These are phyloP conservation scores for Colletotrichum sansevieriae DNA, from an alignment of 2,329 filamentous ascomycete species.

Conservation along the genomic window DNA sequence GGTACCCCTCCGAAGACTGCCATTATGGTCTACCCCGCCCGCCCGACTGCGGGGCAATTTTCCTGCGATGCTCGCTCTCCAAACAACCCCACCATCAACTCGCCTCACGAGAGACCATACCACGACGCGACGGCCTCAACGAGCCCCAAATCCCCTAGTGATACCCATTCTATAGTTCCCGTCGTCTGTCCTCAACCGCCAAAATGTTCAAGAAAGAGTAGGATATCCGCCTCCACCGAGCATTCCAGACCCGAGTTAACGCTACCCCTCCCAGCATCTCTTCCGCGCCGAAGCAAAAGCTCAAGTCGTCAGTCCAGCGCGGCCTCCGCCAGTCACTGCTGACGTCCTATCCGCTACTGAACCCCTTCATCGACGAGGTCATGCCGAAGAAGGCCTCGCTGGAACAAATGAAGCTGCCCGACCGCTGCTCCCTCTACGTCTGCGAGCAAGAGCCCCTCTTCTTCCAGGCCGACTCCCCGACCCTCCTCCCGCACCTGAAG, in stretches of 20 bases:
- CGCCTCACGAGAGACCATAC: constrained; percentile 27
- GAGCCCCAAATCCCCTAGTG: constrained; percentile 8
- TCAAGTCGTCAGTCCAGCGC: constrained; percentile 96
- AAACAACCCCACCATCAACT: constrained; percentile 37
- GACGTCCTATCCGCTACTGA: constrained; percentile 86
- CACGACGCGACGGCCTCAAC: constrained; percentile 37
- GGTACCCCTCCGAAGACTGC: constrained; percentile 36
- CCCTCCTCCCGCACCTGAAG: constrained; percentile 87
- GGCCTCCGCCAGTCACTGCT: constrained; percentile 85
- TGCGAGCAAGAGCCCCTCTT: constrained; percentile 85
- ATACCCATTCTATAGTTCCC: constrained; percentile 8
- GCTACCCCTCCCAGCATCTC: constrained; percentile 69
- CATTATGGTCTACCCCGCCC: constrained; percentile 46
- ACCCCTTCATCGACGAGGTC: constrained; percentile 91
- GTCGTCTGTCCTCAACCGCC: constrained; percentile 42
- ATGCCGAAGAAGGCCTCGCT: constrained; percentile 95
- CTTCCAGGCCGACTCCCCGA: constrained; percentile 84
- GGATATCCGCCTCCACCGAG: constrained; percentile 46
- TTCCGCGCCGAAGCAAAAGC: constrained; percentile 88
- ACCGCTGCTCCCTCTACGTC: constrained; percentile 90
- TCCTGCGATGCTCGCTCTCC: constrained; percentile 42
- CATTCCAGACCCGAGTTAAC: constrained; percentile 29
- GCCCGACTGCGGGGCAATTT: constrained; percentile 42
- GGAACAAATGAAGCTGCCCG: constrained; percentile 91
- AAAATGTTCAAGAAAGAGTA: constrained; percentile 97